Conservation (phyloP, 257 asterid genomes). For the Jacaranda copaia region DNA sequence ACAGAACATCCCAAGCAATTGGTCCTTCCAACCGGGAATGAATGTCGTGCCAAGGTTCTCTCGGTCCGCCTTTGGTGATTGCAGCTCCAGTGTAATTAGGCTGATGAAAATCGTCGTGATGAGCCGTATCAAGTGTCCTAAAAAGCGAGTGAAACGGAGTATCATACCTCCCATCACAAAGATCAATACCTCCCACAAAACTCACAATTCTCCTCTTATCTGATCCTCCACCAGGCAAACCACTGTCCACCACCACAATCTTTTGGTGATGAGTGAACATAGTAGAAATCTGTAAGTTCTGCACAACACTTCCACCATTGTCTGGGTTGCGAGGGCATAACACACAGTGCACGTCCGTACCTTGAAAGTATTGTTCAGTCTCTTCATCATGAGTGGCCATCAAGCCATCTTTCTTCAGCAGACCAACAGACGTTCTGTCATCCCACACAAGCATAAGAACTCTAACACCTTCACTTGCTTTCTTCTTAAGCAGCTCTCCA, state of each 20-base stretch:
- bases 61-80: slow-evolving; percentile 77
- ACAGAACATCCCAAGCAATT: slow-evolving; percentile 87
- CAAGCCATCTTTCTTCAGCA: slow-evolving; percentile 78
- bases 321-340: slow-evolving; percentile 86
- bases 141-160: slow-evolving; percentile 84
- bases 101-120: slow-evolving; percentile 87
- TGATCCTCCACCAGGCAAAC: slow-evolving; percentile 57
- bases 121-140: slow-evolving; percentile 83
- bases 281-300: slow-evolving; percentile 73
- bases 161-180: slow-evolving; percentile 87
- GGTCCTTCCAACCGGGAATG: slow-evolving; percentile 86
- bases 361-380: slow-evolving; percentile 63
- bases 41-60: slow-evolving; percentile 95
- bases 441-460: slow-evolving; percentile 94
- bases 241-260: slow-evolving; percentile 72
- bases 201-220: slow-evolving; percentile 67
- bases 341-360: slow-evolving; percentile 68
- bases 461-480: slow-evolving; percentile 75
- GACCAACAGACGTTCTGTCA: slow-evolving; percentile 76
- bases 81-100: slow-evolving; percentile 75
- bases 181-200: slow-evolving; percentile 92
- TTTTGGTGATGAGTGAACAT: slow-evolving; percentile 96
- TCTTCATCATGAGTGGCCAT: slow-evolving; percentile 95
- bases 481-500: slow-evolving; percentile 79
- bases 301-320: slow-evolving; percentile 81